phyloP scores from a whole-genome alignment of 169 alveolate species.

The Plasmodium berghei region DNA sequence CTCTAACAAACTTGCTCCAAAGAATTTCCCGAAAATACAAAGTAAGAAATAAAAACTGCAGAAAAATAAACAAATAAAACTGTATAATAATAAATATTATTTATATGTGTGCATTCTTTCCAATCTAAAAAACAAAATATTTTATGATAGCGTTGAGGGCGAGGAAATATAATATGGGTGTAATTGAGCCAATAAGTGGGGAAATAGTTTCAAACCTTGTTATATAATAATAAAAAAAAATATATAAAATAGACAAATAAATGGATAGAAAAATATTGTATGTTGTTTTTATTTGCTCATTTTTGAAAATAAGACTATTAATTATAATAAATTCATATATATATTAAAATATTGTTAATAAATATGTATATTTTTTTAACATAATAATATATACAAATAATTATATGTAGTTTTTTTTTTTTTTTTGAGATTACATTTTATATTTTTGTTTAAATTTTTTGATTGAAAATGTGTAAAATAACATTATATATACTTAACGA shows the following conservation, averaged over 20 bases:
- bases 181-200: slow-evolving; percentile 67
- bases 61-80: not conserved
- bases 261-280: slow-evolving; percentile 6
- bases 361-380: no score
- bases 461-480: no score
- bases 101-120: not conserved
- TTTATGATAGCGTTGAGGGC: slow-evolving; percentile 21
- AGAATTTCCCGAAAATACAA: slow-evolving; percentile 19
- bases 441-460: no score
- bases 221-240: slow-evolving; percentile 14
- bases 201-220: slow-evolving; percentile 20
- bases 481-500: no score
- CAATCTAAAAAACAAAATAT: not conserved
- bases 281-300: not conserved
- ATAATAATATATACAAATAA: no score
- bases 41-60: slow-evolving; percentile 7
- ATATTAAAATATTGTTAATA: not conserved
- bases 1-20: slow-evolving; percentile 1
- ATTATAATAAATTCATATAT: not conserved
- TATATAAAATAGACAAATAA: not conserved
- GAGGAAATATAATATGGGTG: slow-evolving; percentile 38
- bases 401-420: no score
- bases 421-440: no score
- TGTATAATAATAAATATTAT: not conserved
- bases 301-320: no score